Base-by-base conservation (phyloP, 2,329 filamentous ascomycete species). In the Colletotrichum sp. region DNA sequence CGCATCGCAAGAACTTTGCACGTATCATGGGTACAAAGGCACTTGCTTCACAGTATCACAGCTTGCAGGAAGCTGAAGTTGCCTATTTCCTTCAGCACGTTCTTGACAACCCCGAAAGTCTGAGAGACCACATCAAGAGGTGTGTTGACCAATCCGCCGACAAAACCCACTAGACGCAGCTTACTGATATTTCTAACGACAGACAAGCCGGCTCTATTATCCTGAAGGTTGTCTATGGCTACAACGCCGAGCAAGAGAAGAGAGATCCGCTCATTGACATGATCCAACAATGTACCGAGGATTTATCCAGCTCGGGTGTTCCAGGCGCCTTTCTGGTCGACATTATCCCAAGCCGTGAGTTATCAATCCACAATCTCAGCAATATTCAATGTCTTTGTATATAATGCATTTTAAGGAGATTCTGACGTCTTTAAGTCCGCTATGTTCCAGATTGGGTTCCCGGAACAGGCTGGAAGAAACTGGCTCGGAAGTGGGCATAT, bases 1-100 rank as follows among this genome's bases (percentile, higher is more conserved):
- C 39, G 7, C 63, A 49, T 68, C 87, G 89, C 9, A 90, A 87
- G 79, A 83, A 86, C 16, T 83, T 88, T 39, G 81, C 83, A n/a
- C 83, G 84, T 24, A 82, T 86, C 15, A 81, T 90, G 10, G 89
- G 89, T 1, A 85, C 87, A 0, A 86, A 86, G 36, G 73, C 78
- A 0, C 78, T 82, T 0, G 83, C 86, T 1, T 74, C 83, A 2
- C 84, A 85, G n/a, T 89, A 87, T 73, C 80, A 87, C 84, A 84
- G 2, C 77, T 87, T 1, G 78, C 87, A 34, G 78, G 86, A 3
- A 80, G 84, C 0, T 87, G 86, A 1, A 78, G 84, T 7, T 77
- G 82, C 1, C 74, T 88, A n/a, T 1, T 63, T 63, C n/a, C 59
- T 63, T 21, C 59, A 32, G 12, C 59, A 63, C 59, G 16, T 63